These are phyloP conservation scores for Pseudopithomyces maydicus DNA, from an alignment of 2,329 filamentous ascomycete genomes.

Conservation along the genomic window DNA sequence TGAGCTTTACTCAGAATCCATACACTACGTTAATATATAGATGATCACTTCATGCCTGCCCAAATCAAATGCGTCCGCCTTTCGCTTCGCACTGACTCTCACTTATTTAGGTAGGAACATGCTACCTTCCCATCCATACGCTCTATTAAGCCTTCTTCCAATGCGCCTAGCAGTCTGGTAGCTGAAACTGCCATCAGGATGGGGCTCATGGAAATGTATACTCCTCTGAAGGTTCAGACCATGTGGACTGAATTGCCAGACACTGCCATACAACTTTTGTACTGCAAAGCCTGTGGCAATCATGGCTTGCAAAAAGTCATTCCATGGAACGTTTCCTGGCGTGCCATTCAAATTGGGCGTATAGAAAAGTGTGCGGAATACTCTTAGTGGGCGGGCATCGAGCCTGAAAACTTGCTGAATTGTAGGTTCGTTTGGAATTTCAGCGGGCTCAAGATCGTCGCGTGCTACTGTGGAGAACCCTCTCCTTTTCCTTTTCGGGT, in stretches of 20 bases:
- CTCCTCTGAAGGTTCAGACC: slow-evolving; percentile 41
- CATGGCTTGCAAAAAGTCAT: slow-evolving; percentile 61
- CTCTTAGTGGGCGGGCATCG: slow-evolving; percentile 44
- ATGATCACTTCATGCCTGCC: too few relatives aligned
- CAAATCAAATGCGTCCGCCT: too few relatives aligned
- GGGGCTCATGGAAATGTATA: slow-evolving; percentile 61
- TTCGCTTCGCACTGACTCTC: too few relatives aligned
- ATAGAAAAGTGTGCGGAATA: slow-evolving; percentile 51
- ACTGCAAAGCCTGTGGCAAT: slow-evolving; percentile 55
- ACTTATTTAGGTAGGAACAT: too few relatives aligned
- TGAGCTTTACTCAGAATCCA: too few relatives aligned
- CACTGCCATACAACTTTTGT: slow-evolving; percentile 64
- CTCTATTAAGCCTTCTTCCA: slow-evolving; percentile 55
- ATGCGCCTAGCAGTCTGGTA: slow-evolving; percentile 53
- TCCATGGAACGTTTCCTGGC: slow-evolving; percentile 59
- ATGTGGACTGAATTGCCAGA: slow-evolving; percentile 63
- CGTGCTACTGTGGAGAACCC: background rate
- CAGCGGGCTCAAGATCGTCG: too few relatives aligned
- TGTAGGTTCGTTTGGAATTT: background rate
- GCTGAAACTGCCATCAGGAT: slow-evolving; percentile 59
- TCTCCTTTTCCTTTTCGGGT: background rate
- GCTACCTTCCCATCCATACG: slow-evolving; percentile 56
- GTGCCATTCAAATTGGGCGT: slow-evolving; percentile 37
- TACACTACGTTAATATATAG: too few relatives aligned
- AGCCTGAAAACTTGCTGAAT: slow-evolving; percentile 21